Base-by-base conservation (phyloP, 75 land plant genomes). In the Pseudotsuga menziesii region DNA sequence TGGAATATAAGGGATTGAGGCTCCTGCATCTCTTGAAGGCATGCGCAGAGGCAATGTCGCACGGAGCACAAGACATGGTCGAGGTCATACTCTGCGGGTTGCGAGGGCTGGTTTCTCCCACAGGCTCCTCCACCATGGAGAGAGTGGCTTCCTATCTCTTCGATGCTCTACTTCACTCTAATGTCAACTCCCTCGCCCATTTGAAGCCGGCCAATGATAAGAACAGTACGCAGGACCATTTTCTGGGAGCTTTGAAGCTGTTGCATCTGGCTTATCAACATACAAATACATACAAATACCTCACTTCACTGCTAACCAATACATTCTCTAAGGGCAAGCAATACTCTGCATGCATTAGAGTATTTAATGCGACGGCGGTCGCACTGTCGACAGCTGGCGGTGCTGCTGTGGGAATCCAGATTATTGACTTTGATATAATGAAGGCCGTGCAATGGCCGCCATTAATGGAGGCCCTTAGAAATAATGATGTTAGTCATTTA, bases 381-480 rank as follows among this genome's bases (percentile, higher is more conserved):
- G 88, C 93, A 0, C 81, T 84, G 15, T 11, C 70, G 23, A 73
- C 78, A 32, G 86, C 79, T 2, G 74, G 81, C 13, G 2, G 16
- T 26, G 3, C 4, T 44, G 8, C 6, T 44, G 48, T 44, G 5
- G 61, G 86, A 14, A 62, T 90, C n/a, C 93, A 88, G 66, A 75
- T 91, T 48, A 72, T 91, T 19, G 93, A 91, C 74, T 91, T 81
- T 74, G 90, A 91, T 41, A 84, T 88, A 77, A 81, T 84, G 85
- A 88, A 88, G 52, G 93, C 90, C 12, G 76, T 84, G n/a, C 93
- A 91, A 71, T 91, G 93, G 93, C 90, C 93, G 1, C 80, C 93
- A 19, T 77, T 91, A 48, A 91, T 91, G 88, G 90, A 91, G 58
- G 88, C 93, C 12, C 61, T 91, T 48, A 86, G 75, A 5, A 75